Percentiles rank a stretch among this genome's conserved stretches.
These are phyloP conservation scores for Pharus latifolius DNA, from an alignment of 176 grass and related monocot species.

Conservation along the genomic window DNA sequence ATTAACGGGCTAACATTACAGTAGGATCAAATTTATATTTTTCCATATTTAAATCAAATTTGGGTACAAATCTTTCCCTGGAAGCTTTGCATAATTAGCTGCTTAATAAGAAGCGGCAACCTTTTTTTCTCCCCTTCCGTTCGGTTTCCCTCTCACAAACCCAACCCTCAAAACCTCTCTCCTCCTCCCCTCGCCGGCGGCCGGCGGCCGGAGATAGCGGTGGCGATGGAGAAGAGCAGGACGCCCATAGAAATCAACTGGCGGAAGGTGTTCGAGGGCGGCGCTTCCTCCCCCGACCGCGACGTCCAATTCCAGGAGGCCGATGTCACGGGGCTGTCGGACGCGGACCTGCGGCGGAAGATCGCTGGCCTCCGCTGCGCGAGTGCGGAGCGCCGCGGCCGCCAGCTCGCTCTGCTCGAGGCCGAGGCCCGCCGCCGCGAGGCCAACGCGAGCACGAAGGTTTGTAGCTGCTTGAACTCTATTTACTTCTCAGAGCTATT, in stretches of 20 bases:
- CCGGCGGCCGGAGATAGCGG: background rate
- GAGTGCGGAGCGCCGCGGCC: background rate
- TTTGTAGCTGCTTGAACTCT: background rate
- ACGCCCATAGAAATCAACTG: background rate
- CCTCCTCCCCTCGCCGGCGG: background rate
- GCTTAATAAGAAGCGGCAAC: background rate
- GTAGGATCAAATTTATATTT: no score
- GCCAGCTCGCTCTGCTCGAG: no score
- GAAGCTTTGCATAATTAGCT: background rate
- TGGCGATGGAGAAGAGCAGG: background rate
- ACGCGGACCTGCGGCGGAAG: background rate
- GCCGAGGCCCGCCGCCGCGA: background rate
- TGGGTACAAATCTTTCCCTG: no score
- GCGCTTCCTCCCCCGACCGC: background rate
- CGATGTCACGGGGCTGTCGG: background rate
- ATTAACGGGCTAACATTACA: no score
- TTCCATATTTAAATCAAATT: no score
- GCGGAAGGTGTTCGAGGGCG: background rate
- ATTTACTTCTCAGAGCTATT: background rate
- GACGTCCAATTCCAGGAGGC: background rate
- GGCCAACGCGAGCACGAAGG: background rate
- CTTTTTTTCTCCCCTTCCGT: background rate
- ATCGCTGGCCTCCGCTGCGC: background rate
- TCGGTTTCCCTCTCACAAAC: background rate
- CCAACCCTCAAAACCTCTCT: background rate